Percentiles rank a stretch among this genome's conserved stretches.
phyloP scores from a whole-genome alignment of 1,284 basidiomycete genomes.

The Microbotryum saponariae region DNA sequence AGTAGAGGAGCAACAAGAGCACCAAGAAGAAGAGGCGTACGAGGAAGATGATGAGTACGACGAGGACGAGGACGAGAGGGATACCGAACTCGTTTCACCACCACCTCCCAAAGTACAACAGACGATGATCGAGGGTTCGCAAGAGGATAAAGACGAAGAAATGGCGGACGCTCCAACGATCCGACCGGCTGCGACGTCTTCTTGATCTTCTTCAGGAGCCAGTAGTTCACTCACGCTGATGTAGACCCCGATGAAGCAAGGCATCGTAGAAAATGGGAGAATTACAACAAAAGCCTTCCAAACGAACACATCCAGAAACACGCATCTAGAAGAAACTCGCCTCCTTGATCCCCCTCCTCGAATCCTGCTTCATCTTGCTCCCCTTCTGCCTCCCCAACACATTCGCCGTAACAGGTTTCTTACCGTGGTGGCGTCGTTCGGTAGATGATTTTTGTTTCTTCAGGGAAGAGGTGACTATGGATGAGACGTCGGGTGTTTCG shows the following conservation, averaged over 20 bases:
- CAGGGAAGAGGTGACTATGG: slow-evolving; percentile 26
- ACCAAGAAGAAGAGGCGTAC: background rate
- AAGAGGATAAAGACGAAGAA: too few relatives aligned
- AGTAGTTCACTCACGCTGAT: background rate
- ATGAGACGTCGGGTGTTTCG: slow-evolving; percentile 18
- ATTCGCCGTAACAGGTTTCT: slow-evolving; percentile 31
- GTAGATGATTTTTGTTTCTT: slow-evolving; percentile 16
- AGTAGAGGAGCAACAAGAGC: background rate
- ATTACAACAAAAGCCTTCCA: too few relatives aligned
- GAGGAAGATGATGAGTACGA: too few relatives aligned
- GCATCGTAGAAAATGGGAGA: background rate
- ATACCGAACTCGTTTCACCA: too few relatives aligned
- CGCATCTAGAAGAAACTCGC: background rate
- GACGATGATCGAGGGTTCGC: too few relatives aligned
- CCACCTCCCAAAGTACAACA: too few relatives aligned
- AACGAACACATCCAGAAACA: background rate
- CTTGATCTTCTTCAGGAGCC: too few relatives aligned
- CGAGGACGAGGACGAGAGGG: too few relatives aligned
- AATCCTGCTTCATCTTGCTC: slow-evolving; percentile 36
- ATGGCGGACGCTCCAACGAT: too few relatives aligned
- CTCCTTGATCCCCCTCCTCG: slow-evolving; percentile 23
- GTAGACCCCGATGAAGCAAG: background rate
- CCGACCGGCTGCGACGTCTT: too few relatives aligned
- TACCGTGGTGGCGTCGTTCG: slow-evolving; percentile 36
- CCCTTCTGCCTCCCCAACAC: slow-evolving; percentile 35